These are phyloP conservation scores for Sclerotinia nivalis DNA, from an alignment of 2,329 filamentous ascomycete genomes.

Conservation along the genomic window DNA sequence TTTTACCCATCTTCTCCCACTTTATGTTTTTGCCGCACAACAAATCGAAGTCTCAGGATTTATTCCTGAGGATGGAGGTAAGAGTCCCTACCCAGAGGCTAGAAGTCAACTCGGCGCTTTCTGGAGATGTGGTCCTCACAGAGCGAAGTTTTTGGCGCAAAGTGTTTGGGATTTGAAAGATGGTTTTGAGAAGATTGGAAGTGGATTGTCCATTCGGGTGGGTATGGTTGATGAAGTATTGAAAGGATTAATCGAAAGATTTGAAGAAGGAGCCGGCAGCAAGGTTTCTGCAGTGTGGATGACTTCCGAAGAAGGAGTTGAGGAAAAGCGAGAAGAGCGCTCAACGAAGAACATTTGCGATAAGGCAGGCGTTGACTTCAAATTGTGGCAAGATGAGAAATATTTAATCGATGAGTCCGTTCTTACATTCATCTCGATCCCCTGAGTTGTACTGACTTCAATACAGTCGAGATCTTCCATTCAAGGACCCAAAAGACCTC, in stretches of 20 bases:
- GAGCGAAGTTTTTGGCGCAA: constrained; percentile 71
- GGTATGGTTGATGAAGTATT: constrained; percentile 63
- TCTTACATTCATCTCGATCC: background rate
- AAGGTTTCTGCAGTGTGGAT: constrained; percentile 71
- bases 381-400: constrained; percentile 72
- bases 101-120: constrained; percentile 64
- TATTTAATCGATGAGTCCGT: constrained; percentile 78
- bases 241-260: constrained; percentile 54
- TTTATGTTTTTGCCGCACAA: constrained; percentile 68
- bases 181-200: constrained; percentile 58
- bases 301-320: constrained; percentile 66
- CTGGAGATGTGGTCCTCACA: constrained; percentile 72
- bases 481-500: constrained; percentile 58
- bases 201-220: constrained; percentile 63
- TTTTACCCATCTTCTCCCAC: constrained; percentile 69
- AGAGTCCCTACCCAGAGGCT: constrained; percentile 69
- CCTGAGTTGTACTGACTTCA: background rate
- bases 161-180: constrained; percentile 72
- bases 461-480: constrained; percentile 63
- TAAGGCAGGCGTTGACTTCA: constrained; percentile 57
- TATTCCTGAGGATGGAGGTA: constrained; percentile 47
- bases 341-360: constrained; percentile 55
- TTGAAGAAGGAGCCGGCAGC: constrained; percentile 42
- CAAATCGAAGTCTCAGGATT: constrained; percentile 78
- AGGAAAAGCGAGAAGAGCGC: constrained; percentile 67